These are phyloP conservation scores for Tephrocybe sp. DNA, from an alignment of 768 basidiomycete genomes.

Conservation along the genomic window DNA sequence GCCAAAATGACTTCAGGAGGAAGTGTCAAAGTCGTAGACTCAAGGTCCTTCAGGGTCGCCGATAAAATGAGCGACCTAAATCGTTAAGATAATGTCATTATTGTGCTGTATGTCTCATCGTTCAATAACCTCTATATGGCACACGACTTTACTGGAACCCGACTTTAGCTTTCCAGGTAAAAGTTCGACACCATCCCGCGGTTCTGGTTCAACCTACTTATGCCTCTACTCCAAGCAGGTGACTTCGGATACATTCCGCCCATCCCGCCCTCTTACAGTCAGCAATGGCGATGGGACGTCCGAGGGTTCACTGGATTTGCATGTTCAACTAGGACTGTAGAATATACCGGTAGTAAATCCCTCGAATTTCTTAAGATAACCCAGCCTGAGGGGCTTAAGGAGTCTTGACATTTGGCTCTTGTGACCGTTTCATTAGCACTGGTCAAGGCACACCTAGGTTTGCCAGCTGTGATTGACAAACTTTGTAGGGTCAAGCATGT, in stretches of 20 bases:
- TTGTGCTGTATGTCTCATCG: background rate
- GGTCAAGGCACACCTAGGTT: conserved; percentile 58
- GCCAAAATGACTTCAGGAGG: conserved; percentile 48
- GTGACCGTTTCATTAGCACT: conserved; percentile 55
- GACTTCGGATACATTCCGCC: conserved; percentile 38
- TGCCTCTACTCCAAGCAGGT: conserved; percentile 25
- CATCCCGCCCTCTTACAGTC: conserved; percentile 34
- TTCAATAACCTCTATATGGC: background rate
- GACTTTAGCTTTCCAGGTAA: conserved; percentile 39
- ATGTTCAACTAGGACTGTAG: conserved; percentile 44
- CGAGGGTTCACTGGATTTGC: background rate
- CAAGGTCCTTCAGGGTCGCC: conserved; percentile 48
- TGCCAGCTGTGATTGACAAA: conserved; percentile 48
- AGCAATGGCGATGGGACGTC: background rate
- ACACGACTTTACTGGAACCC: conserved; percentile 59
- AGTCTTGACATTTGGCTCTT: too few species aligned
- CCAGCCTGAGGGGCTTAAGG: too few species aligned
- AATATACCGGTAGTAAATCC: conserved; percentile 61
- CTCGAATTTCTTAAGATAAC: conserved; percentile 63
- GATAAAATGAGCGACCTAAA: conserved; percentile 38
- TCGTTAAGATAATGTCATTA: conserved; percentile 48
- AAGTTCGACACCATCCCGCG: background rate
- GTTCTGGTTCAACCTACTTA: background rate
- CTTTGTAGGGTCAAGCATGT: conserved; percentile 50
- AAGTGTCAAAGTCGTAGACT: conserved; percentile 58